These are phyloP conservation scores for Chaetomiaceae sp. DNA, from an alignment of 2,329 filamentous ascomycete species.

Conservation along the genomic window DNA sequence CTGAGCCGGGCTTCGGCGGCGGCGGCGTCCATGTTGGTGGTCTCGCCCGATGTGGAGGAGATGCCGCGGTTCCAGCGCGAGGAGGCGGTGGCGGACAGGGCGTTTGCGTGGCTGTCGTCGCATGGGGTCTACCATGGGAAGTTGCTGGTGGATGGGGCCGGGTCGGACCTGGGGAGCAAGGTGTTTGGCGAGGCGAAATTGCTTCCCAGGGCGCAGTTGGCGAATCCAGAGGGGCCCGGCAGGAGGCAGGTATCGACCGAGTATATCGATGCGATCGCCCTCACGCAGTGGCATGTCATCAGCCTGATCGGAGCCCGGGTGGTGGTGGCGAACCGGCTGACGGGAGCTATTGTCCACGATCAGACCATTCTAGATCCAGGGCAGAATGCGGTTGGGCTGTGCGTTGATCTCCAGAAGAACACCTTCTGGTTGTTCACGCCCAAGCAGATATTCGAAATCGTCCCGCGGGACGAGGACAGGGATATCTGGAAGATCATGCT, in stretches of 20 bases:
- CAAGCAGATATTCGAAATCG: constrained; percentile 89
- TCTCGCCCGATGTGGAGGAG: constrained; percentile 70
- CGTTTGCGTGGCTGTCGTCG: constrained; percentile 86
- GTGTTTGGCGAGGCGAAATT: constrained; percentile 77
- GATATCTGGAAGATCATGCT: constrained; percentile 96
- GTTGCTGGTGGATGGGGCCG: constrained; percentile 58
- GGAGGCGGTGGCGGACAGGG: constrained; percentile 59
- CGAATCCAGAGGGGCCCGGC: constrained; percentile 60
- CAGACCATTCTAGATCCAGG: constrained; percentile 78
- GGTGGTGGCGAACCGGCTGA: constrained; percentile 80
- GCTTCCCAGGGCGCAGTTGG: constrained; percentile 68
- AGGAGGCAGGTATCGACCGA: constrained; percentile 64
- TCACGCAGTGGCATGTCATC: constrained; percentile 93
- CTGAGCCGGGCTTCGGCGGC: constrained; percentile 55
- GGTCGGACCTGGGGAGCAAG: constrained; percentile 63
- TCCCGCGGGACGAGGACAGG: constrained; percentile 82
- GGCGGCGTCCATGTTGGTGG: constrained; percentile 62
- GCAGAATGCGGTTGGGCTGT: constrained; percentile 75
- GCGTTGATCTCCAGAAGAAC: constrained; percentile 88
- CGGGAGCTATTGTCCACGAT: constrained; percentile 80
- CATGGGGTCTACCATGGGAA: constrained; percentile 87
- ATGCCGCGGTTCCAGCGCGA: constrained; percentile 41
- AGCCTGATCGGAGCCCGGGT: constrained; percentile 77
- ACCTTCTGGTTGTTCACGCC: constrained; percentile 96
- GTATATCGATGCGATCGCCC: constrained; percentile 69